phyloP scores from a whole-genome alignment of 1,139 yeast genomes.

The Scheffersomyces insectosa region DNA sequence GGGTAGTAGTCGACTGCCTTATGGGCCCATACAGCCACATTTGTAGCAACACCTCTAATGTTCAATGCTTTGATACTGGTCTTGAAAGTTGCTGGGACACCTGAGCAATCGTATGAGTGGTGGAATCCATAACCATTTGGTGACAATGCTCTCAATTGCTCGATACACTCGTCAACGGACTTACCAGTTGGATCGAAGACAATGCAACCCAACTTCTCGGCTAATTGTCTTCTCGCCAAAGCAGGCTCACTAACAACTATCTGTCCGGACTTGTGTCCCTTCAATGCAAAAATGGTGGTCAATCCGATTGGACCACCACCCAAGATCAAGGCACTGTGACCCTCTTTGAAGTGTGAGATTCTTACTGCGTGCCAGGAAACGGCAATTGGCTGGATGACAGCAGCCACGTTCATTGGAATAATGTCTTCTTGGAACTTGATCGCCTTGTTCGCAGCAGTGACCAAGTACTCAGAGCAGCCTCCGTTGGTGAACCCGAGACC shows the following conservation, averaged over 20 bases:
- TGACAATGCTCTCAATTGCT: slow-evolving; percentile 34
- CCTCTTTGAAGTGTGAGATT: slow-evolving; percentile 42
- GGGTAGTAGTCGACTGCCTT: slow-evolving; percentile 34
- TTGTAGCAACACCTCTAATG: slow-evolving; percentile 61
- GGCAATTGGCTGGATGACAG: slow-evolving; percentile 55
- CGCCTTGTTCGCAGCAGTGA: slow-evolving; percentile 47
- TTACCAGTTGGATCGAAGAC: slow-evolving; percentile 46
- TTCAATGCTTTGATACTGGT: slow-evolving; percentile 51
- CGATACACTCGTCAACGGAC: slow-evolving; percentile 32
- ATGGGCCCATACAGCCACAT: slow-evolving; percentile 60
- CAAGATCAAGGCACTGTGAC: slow-evolving; percentile 51
- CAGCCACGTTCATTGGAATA: slow-evolving; percentile 54
- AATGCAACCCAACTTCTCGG: slow-evolving; percentile 50
- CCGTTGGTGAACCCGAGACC: slow-evolving; percentile 55
- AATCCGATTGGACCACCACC: slow-evolving; percentile 70
- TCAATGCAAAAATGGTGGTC: slow-evolving; percentile 55
- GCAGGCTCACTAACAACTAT: slow-evolving; percentile 67
- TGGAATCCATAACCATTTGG: slow-evolving; percentile 56
- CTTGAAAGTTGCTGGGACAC: slow-evolving; percentile 45
- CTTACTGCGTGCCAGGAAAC: slow-evolving; percentile 63
- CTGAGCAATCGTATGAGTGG: slow-evolving; percentile 52
- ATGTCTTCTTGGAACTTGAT: slow-evolving; percentile 43
- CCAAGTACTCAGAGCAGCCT: slow-evolving; percentile 51
- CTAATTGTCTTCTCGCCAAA: slow-evolving; percentile 52
- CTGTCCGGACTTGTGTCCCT: slow-evolving; percentile 53